Base-by-base conservation (phyloP, 2,329 filamentous ascomycete species). In the Metarhizium anisopliae region DNA sequence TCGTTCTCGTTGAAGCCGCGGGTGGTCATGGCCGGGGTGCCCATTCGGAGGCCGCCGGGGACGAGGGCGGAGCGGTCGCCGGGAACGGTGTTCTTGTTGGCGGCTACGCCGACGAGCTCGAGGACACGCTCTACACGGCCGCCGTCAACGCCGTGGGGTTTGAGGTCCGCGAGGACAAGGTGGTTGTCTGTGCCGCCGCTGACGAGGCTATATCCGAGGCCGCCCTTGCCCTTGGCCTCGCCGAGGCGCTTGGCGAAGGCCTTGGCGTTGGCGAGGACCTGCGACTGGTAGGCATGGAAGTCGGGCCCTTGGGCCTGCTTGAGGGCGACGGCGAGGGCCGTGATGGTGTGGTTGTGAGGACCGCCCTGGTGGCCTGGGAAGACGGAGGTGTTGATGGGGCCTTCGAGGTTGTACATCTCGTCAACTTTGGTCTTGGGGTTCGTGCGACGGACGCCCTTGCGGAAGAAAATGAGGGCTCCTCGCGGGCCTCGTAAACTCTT, bases 331-430 rank as follows among this genome's bases (percentile, higher is more conserved):
- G 94, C 85, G 32, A 99, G 80, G 49, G 94, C 94, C 40, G 94
- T 95, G 71, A 99, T 99, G 64, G 94, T 99, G 79, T 99, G 94
- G 78, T 99, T 99, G 77, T 99, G 94, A 54, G 94, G 94, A 29
- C 94, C 94, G 69, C 94, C 94, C 73, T 99, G 94, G 74, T 99
- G 94, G 56, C 94, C 94, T 16, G 94, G 94, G 80, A 99, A 99
- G 59, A 99, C 94, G 55, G 93, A 96, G 64, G 85, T 83, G 76
- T 99, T 99, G 77, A 99, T 99, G 55, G 92, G 89, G 32, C 80
- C 82, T 72, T 97, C 94, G 47, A 99, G 86, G 67, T 96, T 86
- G 75, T 96, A 99, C 69, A 89, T 74, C 63, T 87, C 85, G 67
- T 95, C 85, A 70, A 88, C 86, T 68, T 91, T 92, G 51, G 87